Conservation (phyloP, 208 protist genomes). For the Leishmania guyanensis region DNA sequence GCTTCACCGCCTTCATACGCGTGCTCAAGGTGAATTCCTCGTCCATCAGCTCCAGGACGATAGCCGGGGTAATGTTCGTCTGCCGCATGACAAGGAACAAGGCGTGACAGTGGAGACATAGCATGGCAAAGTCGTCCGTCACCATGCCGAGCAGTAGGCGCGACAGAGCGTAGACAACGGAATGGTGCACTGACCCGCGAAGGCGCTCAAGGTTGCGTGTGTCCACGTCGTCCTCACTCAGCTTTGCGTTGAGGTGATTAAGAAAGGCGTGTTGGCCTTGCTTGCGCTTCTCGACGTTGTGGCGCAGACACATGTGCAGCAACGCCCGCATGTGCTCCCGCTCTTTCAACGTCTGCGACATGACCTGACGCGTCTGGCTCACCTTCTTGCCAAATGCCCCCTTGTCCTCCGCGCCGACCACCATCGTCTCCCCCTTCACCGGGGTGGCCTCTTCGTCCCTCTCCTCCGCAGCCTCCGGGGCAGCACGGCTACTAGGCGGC, state of each 20-base stretch:
- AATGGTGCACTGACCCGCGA: constrained; percentile 77
- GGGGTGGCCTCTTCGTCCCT: constrained; percentile 17
- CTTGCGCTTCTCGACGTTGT: constrained; percentile 73
- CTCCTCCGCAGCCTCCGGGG: constrained; percentile 8
- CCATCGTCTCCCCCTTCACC: constrained; percentile 27
- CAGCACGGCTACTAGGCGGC: constrained; percentile 11
- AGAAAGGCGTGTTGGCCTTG: constrained; percentile 86
- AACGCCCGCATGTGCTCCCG: constrained; percentile 80
- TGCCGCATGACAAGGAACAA: constrained; percentile 68
- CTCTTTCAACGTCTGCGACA: constrained; percentile 78
- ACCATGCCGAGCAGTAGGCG: constrained; percentile 87
- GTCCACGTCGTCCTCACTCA: constrained; percentile 70
- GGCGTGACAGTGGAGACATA: constrained; percentile 74
- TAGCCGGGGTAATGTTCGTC: constrained; percentile 50
- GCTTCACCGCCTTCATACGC: constrained; percentile 68
- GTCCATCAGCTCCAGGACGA: constrained; percentile 73
- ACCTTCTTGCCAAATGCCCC: constrained; percentile 37
- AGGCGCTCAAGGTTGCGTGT: constrained; percentile 65
- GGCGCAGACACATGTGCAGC: constrained; percentile 85
- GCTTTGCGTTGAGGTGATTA: constrained; percentile 73
- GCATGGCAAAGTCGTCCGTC: constrained; percentile 79
- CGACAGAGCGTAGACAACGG: constrained; percentile 77
- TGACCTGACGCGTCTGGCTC: constrained; percentile 49
- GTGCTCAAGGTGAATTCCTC: constrained; percentile 71
- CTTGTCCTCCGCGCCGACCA: constrained; percentile 1